Evolutionary conservation across 352 stramenopile species (phyloP), one percentile per base, ranked within the genome.

Genomic region (Globisporangium carolinianum): DNA sequence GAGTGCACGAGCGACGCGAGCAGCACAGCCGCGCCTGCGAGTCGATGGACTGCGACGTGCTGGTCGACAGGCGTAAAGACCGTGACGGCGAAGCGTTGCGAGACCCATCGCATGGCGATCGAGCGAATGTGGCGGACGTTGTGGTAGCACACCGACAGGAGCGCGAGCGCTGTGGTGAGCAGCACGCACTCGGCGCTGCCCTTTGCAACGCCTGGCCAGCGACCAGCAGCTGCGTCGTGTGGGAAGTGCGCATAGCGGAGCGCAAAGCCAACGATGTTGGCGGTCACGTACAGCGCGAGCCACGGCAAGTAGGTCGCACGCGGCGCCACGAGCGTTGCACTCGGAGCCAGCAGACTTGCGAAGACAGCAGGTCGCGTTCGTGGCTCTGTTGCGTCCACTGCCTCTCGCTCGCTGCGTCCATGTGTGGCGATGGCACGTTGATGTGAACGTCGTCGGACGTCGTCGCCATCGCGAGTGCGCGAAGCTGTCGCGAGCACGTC

Each of bases 181-280:
- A 79, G 47, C 7, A 73, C 59, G 50, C 72, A 53, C 46, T 85
- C 72, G 10, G 72, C 66, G 18, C 61, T 76, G 17, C 69, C 69
- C 48, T 82, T 85, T 42, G 72, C 75, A 24, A 85, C 57, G 0
- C 55, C 60, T 0, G 67, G 66, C 42, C 58, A 68, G 12, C 53
- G 57, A 32, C 54, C 58, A 15, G 63, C 69, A 15, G 53, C 71
- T 3, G 68, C 35, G 24, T 81, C 74, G 4, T 32, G 17, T 2
- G 69, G 61, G 53, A 69, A 76, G 37, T 59, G 48, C 37, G 41
- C 18, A 32, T 68, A 74, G 32, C 72, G 68, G 10, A 66, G 17
- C 35, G 54, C 49, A 55, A 73, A 68, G 5, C 61, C 56, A 7
- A 63, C 9, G 8, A 45, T 14, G 52, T 76, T 82, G 57, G 57